phyloP scores from a whole-genome alignment of 179 eudicot species.

The Sideroxylon spinosum region DNA sequence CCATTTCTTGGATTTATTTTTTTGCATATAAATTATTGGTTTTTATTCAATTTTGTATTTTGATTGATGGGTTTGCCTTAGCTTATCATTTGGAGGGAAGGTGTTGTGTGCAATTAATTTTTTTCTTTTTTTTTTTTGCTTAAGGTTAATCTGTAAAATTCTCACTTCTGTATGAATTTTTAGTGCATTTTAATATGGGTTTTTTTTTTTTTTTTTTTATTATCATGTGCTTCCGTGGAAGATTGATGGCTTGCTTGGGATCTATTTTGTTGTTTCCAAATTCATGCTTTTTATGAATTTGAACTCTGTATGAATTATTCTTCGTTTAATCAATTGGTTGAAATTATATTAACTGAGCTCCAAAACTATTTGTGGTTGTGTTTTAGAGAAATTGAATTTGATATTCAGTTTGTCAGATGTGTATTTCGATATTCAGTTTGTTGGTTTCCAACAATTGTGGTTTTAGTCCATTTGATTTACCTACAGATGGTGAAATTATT shows the following conservation, averaged over 20 bases:
- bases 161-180: background rate
- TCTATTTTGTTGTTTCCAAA: background rate
- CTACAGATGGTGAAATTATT: background rate
- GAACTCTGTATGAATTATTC: background rate
- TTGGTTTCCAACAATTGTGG: background rate
- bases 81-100: conserved; percentile 2
- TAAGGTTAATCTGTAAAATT: conserved; percentile 16
- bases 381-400: conserved; percentile 2
- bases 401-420: background rate
- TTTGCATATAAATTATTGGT: background rate
- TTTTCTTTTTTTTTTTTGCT: too few species aligned
- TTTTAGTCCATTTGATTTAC: background rate
- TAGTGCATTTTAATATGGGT: background rate
- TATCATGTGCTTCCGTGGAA: background rate
- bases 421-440: conserved; percentile 2
- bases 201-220: background rate
- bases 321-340: background rate
- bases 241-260: background rate
- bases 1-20: background rate
- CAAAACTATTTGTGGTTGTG: background rate
- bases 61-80: conserved; percentile 12
- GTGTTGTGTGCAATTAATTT: background rate
- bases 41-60: conserved; percentile 12
- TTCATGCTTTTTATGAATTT: conserved; percentile 5
- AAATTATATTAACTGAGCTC: background rate